Conservation (phyloP, 169 alveolate species). For the Cryptosporidium muris region DNA sequence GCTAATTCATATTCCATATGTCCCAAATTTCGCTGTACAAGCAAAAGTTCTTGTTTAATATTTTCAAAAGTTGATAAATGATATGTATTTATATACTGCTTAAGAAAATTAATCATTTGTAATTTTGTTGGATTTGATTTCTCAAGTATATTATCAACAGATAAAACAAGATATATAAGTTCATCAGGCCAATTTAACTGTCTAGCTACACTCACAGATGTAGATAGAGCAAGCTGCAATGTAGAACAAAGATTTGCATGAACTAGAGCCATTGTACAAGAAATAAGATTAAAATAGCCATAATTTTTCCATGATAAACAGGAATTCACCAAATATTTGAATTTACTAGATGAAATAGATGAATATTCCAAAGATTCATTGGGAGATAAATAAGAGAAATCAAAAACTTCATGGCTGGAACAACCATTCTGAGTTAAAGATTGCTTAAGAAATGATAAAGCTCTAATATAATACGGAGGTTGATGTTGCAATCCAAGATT, state of each 20-base stretch:
- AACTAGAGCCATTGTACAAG: slow-evolving; percentile 35
- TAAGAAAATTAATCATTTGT: no score
- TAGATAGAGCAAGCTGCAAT: slow-evolving; percentile 2
- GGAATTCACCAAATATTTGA: slow-evolving; percentile 14
- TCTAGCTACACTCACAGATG: slow-evolving; percentile 17
- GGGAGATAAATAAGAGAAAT: background rate
- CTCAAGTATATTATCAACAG: slow-evolving; percentile 33
- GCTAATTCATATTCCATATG: no score
- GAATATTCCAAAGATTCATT: slow-evolving; percentile 2
- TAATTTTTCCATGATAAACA: slow-evolving; percentile 63
- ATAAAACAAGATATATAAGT: slow-evolving; percentile 18
- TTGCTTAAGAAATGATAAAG: background rate
- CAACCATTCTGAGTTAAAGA: slow-evolving; percentile 1
- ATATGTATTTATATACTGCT: no score
- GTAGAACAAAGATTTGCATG: slow-evolving; percentile 31
- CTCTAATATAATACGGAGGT: slow-evolving; percentile 33
- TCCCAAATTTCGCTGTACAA: no score
- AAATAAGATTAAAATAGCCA: slow-evolving; percentile 62
- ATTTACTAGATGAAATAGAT: background rate
- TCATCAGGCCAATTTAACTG: slow-evolving; percentile 47
- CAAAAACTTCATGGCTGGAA: background rate
- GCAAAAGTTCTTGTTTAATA: no score
- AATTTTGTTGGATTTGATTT: no score
- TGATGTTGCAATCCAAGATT: background rate
- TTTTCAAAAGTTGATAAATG: no score